Evolutionary conservation across 176 grass and related monocot genomes (phyloP).

Genomic region (Dendrocalamus sinicus): DNA sequence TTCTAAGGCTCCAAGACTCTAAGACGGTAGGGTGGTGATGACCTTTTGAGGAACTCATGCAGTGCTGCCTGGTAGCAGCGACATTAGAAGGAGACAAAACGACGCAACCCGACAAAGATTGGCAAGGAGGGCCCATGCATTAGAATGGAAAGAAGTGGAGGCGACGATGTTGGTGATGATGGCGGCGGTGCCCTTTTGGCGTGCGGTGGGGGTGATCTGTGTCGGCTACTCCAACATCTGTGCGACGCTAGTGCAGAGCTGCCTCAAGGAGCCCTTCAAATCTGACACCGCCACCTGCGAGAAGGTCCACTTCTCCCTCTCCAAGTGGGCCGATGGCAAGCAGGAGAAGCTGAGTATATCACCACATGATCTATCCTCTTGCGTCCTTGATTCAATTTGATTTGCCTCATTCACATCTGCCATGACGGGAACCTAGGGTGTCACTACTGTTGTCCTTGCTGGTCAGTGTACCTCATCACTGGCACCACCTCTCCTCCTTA

Average conservation of each 20-base stretch:
- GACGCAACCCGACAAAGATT: too few relatives aligned
- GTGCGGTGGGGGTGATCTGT: slow-evolving; percentile 86
- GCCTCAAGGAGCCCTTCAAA: slow-evolving; percentile 91
- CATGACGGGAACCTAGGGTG: slow-evolving; percentile 25
- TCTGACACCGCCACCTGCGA: slow-evolving; percentile 68
- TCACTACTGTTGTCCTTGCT: too few relatives aligned
- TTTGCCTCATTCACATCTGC: not conserved
- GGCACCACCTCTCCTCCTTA: too few relatives aligned
- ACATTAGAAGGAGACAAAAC: too few relatives aligned
- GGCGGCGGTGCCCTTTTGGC: slow-evolving; percentile 88
- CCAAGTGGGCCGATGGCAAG: slow-evolving; percentile 79
- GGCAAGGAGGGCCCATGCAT: too few relatives aligned
- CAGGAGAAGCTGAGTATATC: slow-evolving; percentile 73
- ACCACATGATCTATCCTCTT: not conserved
- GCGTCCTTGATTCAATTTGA: not conserved
- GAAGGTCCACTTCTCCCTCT: slow-evolving; percentile 97
- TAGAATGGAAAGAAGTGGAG: not conserved
- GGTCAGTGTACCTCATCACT: too few relatives aligned
- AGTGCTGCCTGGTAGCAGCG: too few relatives aligned
- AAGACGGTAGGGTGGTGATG: too few relatives aligned
- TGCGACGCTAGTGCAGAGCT: slow-evolving; percentile 72
- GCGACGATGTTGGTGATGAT: slow-evolving; percentile 54
- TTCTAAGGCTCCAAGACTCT: too few relatives aligned
- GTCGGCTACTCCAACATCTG: slow-evolving; percentile 99
- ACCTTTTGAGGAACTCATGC: too few relatives aligned